phyloP scores from a whole-genome alignment of 208 protist genomes.

The Jaenimonas drosophilae region DNA sequence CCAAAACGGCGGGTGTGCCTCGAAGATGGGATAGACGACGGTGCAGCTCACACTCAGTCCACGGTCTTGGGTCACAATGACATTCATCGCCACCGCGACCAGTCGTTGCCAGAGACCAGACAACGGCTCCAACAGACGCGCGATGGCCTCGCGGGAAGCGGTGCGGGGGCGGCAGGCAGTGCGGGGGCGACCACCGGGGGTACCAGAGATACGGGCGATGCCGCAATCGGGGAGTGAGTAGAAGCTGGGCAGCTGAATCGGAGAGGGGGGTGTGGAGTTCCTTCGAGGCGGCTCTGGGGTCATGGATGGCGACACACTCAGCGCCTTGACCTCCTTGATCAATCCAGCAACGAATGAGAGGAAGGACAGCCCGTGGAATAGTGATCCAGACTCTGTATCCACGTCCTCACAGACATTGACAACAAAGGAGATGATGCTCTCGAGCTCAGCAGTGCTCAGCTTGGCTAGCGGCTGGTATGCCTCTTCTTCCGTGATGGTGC shows the following conservation, averaged over 20 bases:
- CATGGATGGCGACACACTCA: conserved; percentile 6
- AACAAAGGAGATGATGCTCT: conserved; percentile 43
- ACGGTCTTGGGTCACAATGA: conserved; percentile 76
- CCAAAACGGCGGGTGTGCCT: conserved; percentile 80
- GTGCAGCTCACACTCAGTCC: conserved; percentile 52
- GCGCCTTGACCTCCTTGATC: conserved; percentile 58
- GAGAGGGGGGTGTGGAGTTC: conserved; percentile 22
- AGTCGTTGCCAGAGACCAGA: conserved; percentile 60
- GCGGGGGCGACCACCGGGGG: conserved; percentile 9
- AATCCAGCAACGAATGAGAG: conserved; percentile 64
- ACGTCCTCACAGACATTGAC: conserved; percentile 58
- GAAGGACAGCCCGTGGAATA: conserved; percentile 59
- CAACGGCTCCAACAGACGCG: conserved; percentile 49
- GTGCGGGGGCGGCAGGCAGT: conserved; percentile 14
- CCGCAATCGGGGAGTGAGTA: conserved; percentile 24
- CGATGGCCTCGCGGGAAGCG: conserved; percentile 31
- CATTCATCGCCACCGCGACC: conserved; percentile 65
- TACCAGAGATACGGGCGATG: conserved; percentile 13
- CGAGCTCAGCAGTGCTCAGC: conserved; percentile 41
- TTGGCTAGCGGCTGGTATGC: conserved; percentile 55
- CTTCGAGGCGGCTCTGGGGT: neutral
- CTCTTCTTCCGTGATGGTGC: conserved; percentile 49
- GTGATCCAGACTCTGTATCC: conserved; percentile 34
- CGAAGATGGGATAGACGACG: conserved; percentile 75
- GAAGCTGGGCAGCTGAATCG: conserved; percentile 33